These are phyloP conservation scores for Saccharomycopsis javanensis DNA, from an alignment of 805 yeast species.

Conservation along the genomic window DNA sequence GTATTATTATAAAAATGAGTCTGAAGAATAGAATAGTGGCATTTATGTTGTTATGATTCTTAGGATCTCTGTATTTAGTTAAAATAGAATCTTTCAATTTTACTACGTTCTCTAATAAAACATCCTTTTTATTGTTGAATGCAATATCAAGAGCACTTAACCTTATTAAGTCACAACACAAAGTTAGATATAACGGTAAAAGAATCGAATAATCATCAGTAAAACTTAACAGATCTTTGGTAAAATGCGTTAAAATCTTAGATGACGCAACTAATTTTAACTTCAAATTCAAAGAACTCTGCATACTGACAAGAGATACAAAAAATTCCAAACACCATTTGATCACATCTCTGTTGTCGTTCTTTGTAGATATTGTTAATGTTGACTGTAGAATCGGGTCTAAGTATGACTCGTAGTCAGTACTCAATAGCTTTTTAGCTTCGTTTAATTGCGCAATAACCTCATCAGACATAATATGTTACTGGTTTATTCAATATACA, in stretches of 20 bases:
- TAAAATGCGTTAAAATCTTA: background rate
- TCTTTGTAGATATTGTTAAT: background rate
- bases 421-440: background rate
- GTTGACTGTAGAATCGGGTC: constrained; percentile 1
- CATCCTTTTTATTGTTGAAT: background rate
- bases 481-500: background rate
- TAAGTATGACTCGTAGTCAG: background rate
- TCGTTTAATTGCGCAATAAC: background rate
- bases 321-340: background rate
- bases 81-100: background rate
- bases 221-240: background rate
- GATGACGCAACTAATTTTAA: background rate
- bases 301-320: background rate
- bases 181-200: background rate
- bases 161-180: background rate
- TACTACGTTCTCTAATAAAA: background rate
- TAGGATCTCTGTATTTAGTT: background rate
- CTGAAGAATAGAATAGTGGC: background rate
- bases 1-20: background rate
- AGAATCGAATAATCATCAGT: background rate
- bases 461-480: background rate
- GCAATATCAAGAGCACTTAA: background rate
- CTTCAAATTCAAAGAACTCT: background rate
- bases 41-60: background rate
- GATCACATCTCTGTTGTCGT: background rate